Conservation (phyloP, 352 stramenopile genomes). For the Paralagenidium karlingii region DNA sequence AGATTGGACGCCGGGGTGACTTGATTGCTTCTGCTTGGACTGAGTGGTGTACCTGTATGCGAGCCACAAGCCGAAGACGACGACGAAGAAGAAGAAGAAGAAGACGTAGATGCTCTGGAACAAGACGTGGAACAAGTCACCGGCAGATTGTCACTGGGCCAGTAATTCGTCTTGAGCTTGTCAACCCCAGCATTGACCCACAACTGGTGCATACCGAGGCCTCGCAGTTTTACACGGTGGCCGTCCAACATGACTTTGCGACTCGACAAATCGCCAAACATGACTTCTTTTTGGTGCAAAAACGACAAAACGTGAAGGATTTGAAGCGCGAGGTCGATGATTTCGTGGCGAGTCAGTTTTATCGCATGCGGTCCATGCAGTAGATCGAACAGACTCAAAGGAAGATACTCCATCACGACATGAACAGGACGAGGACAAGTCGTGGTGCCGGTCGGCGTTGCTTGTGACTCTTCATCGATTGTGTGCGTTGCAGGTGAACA, state of each 20-base stretch:
- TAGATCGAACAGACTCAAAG: slow-evolving; percentile 35
- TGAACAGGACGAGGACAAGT: too few relatives aligned
- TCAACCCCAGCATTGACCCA: slow-evolving; percentile 8
- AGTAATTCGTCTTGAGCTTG: too few relatives aligned
- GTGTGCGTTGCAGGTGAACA: too few relatives aligned
- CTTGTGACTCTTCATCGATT: too few relatives aligned
- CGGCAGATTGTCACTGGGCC: too few relatives aligned
- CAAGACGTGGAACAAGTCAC: too few relatives aligned
- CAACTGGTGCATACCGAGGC: slow-evolving; percentile 30
- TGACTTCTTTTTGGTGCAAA: slow-evolving; percentile 19
- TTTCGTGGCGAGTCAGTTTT: slow-evolving; percentile 17
- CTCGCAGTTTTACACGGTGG: slow-evolving; percentile 28
- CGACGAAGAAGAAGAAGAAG: slow-evolving; percentile 6
- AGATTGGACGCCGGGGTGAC: too few relatives aligned
- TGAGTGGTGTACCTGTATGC: too few relatives aligned
- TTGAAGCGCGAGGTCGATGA: slow-evolving; percentile 27
- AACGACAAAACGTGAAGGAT: slow-evolving; percentile 26
- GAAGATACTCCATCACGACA: slow-evolving; percentile 27
- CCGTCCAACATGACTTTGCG: slow-evolving; percentile 45
- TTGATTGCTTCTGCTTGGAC: too few relatives aligned
- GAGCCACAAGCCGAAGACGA: too few relatives aligned
- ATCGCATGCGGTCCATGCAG: slow-evolving; percentile 28
- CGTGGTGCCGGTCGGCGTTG: too few relatives aligned
- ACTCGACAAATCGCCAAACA: slow-evolving; percentile 48
- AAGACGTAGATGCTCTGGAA: not conserved